Evolutionary conservation across 2,329 filamentous ascomycete species (phyloP), one percentile per base, ranked within the genome.

Genomic region (Sporothrix humicola): DNA sequence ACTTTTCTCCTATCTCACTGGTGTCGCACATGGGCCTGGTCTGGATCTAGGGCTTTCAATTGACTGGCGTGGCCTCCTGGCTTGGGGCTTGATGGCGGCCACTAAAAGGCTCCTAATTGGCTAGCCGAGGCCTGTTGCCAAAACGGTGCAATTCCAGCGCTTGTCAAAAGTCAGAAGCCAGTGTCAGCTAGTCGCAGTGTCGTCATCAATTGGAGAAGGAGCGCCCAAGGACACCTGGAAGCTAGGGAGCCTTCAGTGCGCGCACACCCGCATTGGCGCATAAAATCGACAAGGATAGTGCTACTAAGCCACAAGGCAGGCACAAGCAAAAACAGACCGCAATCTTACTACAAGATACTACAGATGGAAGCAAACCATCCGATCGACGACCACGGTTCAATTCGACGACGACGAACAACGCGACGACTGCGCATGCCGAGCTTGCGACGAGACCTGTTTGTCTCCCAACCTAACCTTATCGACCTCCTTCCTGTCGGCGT

Each of bases 191-290:
- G 31, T 37, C 31, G 31, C 31, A 37, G 61, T 66, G 61, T 66
- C 61, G 61, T 66, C 42, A 26, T 66, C 20, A 20, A 42, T 44
- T 44, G 61, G 4, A 13, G 13, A 63, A 48, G 23, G 42, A n/a
- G 15, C 61, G 48, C 61, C 61, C 46, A 48, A 23, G 42, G 31
- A n/a, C 42, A 66, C 42, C 61, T 66, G 44, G 44, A 44, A 44
- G 42, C 42, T 46, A 23, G 37, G 42, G n/a, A n/a, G n/a, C 20
- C 20, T 20, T 23, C 61, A 46, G 23, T 46, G 10, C 17, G 42
- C 42, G 61, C 61, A 26, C 42, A 66, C 20, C 42, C 61, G 61
- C 61, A 66, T 66, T 66, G 61, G 61, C 61, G 61, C 61, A 66
- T 66, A 66, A 66, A 15, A 26, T 8, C 20, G 61, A 26, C 61